A percentile compares a stretch with the other conserved stretches of the same genome.
These are phyloP conservation scores for Alternaria novae-zelandiae DNA, from an alignment of 2,329 filamentous ascomycete genomes.

Conservation along the genomic window DNA sequence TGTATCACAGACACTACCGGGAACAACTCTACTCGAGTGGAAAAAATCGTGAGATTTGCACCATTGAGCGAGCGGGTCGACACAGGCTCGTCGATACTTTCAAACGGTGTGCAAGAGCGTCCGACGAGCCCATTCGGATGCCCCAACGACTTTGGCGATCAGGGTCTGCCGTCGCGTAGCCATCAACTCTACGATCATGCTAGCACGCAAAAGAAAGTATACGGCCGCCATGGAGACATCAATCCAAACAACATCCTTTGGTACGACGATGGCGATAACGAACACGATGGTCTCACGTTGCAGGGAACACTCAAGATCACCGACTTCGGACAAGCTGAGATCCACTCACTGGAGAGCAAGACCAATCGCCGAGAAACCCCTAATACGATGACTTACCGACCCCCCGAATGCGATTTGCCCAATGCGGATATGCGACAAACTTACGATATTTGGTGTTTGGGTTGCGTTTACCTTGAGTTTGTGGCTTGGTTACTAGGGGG, in stretches of 20 bases:
- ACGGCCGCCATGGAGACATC: conserved; percentile 31
- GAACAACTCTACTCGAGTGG: rapidly evolving
- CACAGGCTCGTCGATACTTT: not conserved
- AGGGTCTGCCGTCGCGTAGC: not conserved
- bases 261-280: conserved; percentile 2
- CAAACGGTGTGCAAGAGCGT: not conserved
- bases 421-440: conserved; percentile 8
- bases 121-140: not conserved
- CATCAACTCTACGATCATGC: not conserved
- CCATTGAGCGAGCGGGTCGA: not conserved
- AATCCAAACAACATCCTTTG: conserved; percentile 30
- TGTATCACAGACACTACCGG: not conserved
- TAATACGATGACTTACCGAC: conserved; percentile 19
- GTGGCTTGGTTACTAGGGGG: conserved; percentile 20
- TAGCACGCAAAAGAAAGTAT: not conserved
- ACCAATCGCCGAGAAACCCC: not conserved
- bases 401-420: conserved; percentile 17
- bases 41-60: not conserved
- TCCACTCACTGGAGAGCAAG: conserved; percentile 8
- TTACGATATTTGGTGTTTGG: conserved; percentile 31
- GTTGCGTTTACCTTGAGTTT: conserved; percentile 28
- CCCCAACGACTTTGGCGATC: not conserved
- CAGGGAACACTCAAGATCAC: conserved; percentile 17
- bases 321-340: conserved; percentile 25
- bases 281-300: not conserved